These are phyloP conservation scores for Codiaeum variegatum DNA, from an alignment of 441 rosid genomes.

Conservation along the genomic window DNA sequence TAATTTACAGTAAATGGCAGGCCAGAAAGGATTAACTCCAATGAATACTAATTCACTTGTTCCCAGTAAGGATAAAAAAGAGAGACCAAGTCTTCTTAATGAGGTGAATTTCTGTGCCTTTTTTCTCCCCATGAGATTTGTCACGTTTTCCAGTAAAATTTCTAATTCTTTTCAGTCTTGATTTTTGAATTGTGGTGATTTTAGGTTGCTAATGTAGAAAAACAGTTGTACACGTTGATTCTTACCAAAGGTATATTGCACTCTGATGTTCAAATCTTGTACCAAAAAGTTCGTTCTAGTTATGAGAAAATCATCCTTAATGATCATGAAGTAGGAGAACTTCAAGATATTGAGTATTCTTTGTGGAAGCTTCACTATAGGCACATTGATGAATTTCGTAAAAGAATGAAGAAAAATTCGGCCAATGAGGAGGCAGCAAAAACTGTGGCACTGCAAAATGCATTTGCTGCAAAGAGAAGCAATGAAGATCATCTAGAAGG, in stretches of 20 bases:
- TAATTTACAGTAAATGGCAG: constrained; percentile 19
- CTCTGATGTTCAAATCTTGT: constrained; percentile 51
- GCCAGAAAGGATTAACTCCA: constrained; percentile 23
- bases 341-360: constrained; percentile 79
- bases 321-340: constrained; percentile 45
- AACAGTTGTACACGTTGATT: constrained; percentile 57
- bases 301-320: constrained; percentile 55
- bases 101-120: constrained; percentile 42
- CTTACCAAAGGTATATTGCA: constrained; percentile 50
- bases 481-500: constrained; percentile 39
- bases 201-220: constrained; percentile 65
- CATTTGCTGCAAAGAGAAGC: constrained; percentile 21
- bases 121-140: constrained; percentile 19
- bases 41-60: constrained; percentile 30
- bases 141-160: constrained; percentile 7
- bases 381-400: constrained; percentile 87
- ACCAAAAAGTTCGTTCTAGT: constrained; percentile 47
- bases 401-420: constrained; percentile 43
- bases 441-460: constrained; percentile 18
- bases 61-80: constrained; percentile 40
- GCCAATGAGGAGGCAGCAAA: constrained; percentile 25
- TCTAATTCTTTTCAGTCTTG: constrained; percentile 10
- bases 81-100: constrained; percentile 37
- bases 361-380: constrained; percentile 86
- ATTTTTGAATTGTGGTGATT: constrained; percentile 24